Evolutionary conservation across 345 rosid genomes (phyloP), one percentile per base, ranked within the genome.

Genomic region (Salix purpurea): DNA sequence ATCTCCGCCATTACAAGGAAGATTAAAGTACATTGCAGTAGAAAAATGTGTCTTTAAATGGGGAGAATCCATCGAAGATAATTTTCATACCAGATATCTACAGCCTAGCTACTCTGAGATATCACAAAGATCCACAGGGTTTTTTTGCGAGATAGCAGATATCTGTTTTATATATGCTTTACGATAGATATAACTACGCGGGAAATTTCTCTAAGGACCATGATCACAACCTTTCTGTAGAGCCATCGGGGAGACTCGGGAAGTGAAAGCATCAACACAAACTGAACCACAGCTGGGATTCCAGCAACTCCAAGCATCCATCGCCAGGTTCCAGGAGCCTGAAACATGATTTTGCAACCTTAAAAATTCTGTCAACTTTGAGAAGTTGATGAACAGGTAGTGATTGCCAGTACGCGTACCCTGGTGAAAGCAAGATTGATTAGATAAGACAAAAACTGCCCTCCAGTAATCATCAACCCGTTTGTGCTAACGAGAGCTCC

Each of bases 241-340:
- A 93, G 91, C 93, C 94, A 93, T 76, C 96, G 82, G 11, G 99
- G 99, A 76, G 99, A 93, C 60, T 94, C 99, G 0, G 99, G 97
- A 1, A 94, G 85, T 1, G 85, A 84, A 18, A 85, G 10, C 97
- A 94, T 90, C 58, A 94, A 78, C 21, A 84, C 2, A 40, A 94
- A 86, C 81, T 94, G 97, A 85, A 89, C 71, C 0, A 88, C 1
- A 0, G 96, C 90, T 1, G 97, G 97, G 18, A 85, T 7, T 19
- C 88, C 97, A 0, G 97, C 95, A 5, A 94, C 76, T 5, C 97
- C 97, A 44, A 94, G 89, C 98, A 94, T 94, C 95, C 97, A 92
- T 18, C 92, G 85, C 97, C 97, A 94, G 6, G 98, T 91, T 32
- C 97, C 92, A 1, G 74, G 85, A 40, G 44, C 68, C 69, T 76